Conservation (phyloP, 768 basidiomycete genomes). For the Tubosaeta sp. region DNA sequence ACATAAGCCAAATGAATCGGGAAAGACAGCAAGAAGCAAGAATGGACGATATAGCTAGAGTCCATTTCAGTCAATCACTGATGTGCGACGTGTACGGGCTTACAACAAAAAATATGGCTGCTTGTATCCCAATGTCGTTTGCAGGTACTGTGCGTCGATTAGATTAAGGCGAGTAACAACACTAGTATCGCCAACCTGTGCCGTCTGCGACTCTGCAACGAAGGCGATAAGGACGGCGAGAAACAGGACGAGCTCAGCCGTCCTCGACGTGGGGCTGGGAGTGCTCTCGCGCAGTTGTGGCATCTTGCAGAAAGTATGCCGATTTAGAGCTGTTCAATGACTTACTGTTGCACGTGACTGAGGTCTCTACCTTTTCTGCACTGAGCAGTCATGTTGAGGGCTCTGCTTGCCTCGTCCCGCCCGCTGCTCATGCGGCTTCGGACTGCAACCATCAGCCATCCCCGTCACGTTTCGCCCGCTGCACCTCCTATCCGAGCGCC, state of each 20-base stretch:
- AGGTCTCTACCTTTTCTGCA: neutral
- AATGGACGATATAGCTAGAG: slow-evolving; percentile 81
- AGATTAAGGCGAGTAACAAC: neutral
- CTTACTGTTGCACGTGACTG: slow-evolving; percentile 10
- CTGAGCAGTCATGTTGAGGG: slow-evolving; percentile 49
- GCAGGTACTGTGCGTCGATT: slow-evolving; percentile 58
- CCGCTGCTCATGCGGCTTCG: slow-evolving; percentile 55
- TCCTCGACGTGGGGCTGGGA: slow-evolving; percentile 27
- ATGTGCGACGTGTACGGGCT: slow-evolving; percentile 22
- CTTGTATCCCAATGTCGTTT: slow-evolving; percentile 68
- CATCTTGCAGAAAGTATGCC: neutral
- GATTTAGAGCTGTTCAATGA: neutral
- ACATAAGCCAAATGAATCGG: slow-evolving; percentile 79
- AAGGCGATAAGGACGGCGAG: slow-evolving; percentile 61
- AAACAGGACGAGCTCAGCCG: slow-evolving; percentile 52
- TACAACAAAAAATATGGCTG: slow-evolving; percentile 91
- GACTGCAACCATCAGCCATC: slow-evolving; percentile 33
- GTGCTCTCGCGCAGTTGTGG: neutral
- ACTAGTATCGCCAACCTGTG: slow-evolving; percentile 50
- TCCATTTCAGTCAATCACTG: neutral
- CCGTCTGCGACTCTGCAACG: slow-evolving; percentile 70
- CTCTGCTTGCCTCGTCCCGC: slow-evolving; percentile 58
- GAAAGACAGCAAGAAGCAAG: slow-evolving; percentile 71
- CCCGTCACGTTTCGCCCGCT: slow-evolving; percentile 25
- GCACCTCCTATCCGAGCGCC: slow-evolving; percentile 31